Evolutionary conservation across 441 rosid genomes (phyloP).

Genomic region (Arabidopsis lyrata): DNA sequence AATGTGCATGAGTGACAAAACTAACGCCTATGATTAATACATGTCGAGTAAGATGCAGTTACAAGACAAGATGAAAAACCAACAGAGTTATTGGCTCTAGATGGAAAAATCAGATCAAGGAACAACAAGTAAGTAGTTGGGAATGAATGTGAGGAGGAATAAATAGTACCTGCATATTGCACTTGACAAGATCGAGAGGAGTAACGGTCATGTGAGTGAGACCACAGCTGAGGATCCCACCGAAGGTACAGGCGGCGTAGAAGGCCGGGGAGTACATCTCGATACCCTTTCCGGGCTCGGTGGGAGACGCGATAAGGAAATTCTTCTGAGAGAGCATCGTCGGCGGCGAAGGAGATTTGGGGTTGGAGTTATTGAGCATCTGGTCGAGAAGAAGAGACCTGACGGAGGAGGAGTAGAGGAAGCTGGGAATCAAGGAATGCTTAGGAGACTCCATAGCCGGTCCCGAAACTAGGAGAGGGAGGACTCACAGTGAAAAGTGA

Average conservation of each 20-base stretch:
- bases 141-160: neutral
- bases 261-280: conserved; percentile 87
- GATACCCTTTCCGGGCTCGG: conserved; percentile 70
- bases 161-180: conserved; percentile 74
- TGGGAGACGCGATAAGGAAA: conserved; percentile 66
- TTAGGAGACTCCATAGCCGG: conserved; percentile 48
- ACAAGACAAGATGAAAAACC: too few species aligned
- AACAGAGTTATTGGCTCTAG: neutral
- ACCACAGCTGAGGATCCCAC: conserved; percentile 90
- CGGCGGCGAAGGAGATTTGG: conserved; percentile 21
- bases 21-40: neutral
- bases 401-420: conserved; percentile 56
- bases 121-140: neutral
- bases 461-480: neutral
- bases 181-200: conserved; percentile 97
- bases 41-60: too few species aligned
- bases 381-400: conserved; percentile 35
- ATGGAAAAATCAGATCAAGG: neutral
- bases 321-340: conserved; percentile 29
- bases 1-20: neutral
- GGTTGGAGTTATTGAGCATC: conserved; percentile 2
- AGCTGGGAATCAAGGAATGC: conserved; percentile 64
- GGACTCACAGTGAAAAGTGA: neutral
- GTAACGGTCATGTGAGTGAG: conserved; percentile 89
- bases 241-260: conserved; percentile 85